Evolutionary conservation across 768 basidiomycete genomes (phyloP), one percentile per base, ranked within the genome.

Genomic region (Guyanaporus albipodus): DNA sequence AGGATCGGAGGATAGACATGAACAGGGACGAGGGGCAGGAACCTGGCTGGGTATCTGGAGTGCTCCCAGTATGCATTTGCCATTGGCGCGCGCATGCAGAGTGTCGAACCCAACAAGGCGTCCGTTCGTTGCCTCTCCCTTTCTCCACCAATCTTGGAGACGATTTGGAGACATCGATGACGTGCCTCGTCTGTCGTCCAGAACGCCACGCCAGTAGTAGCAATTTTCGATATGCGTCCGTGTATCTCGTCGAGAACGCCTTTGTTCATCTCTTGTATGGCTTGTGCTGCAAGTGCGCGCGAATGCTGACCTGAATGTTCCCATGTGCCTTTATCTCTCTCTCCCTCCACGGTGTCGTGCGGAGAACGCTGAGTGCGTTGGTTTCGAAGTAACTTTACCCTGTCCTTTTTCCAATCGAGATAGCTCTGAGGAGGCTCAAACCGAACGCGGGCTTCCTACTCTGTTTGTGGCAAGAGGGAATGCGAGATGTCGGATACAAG

Each of bases 401-500:
- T 55, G 42, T 63, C 63, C 40, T 55, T 70, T 60, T 82, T 84
- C 83, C 83, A 85, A 49, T 79, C 76, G 9, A 77, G 67, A 49
- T 84, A 81, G 35, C 71, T 70, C 26, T 71, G 69, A 0, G 82
- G 70, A 4, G 83, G 79, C 9, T 80, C 71, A 57, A 90, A 94
- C 4, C 86, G 75, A 11, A 64, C 60, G 17, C 80, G 72, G 0
- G 88, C 82, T 27, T 83, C 84, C 12, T 77, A 75, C 0, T 74
- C 54, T 0, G 74, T 71, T 1, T 49, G 33, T 0, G 91, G 91
- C 0, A 91, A 70, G 1, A 75, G 71, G 0, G 82, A 72, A 63
- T 93, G 91, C 0, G 87, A 85, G 42, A 90, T 79, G 52, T 91
- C 89, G 10, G 87, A 90, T 34, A 88, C 76, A 23, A 93, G 74